Conservation (phyloP, 148 eudicot genomes). For the Simmondsia chinensis region DNA sequence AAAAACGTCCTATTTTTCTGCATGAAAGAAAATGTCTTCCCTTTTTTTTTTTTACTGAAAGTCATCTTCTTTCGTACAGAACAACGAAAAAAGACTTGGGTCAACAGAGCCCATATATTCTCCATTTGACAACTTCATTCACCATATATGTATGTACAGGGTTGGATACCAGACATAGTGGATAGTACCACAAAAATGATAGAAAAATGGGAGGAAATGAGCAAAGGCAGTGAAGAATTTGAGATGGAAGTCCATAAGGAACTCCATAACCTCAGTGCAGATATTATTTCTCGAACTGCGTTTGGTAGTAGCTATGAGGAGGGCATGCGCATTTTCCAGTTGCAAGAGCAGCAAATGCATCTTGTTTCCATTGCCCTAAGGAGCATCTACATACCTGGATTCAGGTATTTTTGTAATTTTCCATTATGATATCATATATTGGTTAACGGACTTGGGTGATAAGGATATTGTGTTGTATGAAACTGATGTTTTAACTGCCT, state of each 20-base stretch:
- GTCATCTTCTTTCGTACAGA: too few relatives aligned
- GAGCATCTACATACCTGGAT: conserved; percentile 73
- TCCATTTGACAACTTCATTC: background rate
- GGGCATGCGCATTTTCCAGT: conserved; percentile 51
- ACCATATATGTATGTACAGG: conserved; percentile 16
- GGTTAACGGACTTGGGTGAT: too few relatives aligned
- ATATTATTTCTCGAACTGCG: conserved; percentile 70
- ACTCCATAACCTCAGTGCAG: conserved; percentile 56
- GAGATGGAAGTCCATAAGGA: conserved; percentile 60
- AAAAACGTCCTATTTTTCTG: too few relatives aligned
- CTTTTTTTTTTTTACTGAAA: too few relatives aligned
- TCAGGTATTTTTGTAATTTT: conserved; percentile 39
- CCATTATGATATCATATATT: too few relatives aligned
- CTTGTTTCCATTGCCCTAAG: conserved; percentile 52
- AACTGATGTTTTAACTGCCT: too few relatives aligned
- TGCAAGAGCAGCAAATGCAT: conserved; percentile 54
- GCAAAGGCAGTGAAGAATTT: conserved; percentile 34
- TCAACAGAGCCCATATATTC: background rate
- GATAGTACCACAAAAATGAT: conserved; percentile 32
- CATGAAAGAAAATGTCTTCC: too few relatives aligned
- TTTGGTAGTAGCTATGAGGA: conserved; percentile 75
- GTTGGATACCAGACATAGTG: conserved; percentile 81
- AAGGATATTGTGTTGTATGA: too few relatives aligned
- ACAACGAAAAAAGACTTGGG: background rate
- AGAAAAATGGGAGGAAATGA: conserved; percentile 41